Evolutionary conservation across 2,329 filamentous ascomycete genomes (phyloP).

Genomic region (Gliomastix tumulicola): DNA sequence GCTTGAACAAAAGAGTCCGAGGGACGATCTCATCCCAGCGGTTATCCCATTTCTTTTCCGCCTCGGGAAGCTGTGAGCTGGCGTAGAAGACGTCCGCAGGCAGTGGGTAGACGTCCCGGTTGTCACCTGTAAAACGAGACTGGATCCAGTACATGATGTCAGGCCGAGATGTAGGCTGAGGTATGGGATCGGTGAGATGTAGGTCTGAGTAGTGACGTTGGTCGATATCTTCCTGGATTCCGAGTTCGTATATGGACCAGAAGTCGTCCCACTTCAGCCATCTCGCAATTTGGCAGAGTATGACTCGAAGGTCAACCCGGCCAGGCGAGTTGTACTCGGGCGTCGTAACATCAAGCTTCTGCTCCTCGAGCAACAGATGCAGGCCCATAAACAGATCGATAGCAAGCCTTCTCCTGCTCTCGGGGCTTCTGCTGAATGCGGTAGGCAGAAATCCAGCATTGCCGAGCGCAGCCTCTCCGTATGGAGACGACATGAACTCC

Average conservation of each 20-base stretch:
- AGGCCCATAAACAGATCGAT: slow-evolving; percentile 67
- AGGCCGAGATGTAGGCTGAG: slow-evolving; percentile 23
- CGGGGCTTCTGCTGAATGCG: slow-evolving; percentile 40
- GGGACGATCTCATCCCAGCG: slow-evolving; percentile 48
- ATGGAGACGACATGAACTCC: slow-evolving; percentile 54
- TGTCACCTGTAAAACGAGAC: slow-evolving; percentile 30
- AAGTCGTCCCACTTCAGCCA: slow-evolving; percentile 70
- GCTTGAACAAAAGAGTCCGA: slow-evolving; percentile 62
- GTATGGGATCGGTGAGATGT: slow-evolving; percentile 20
- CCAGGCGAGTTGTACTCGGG: slow-evolving; percentile 36
- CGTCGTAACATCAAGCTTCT: slow-evolving; percentile 64
- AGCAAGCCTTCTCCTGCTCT: slow-evolving; percentile 52
- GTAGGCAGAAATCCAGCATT: slow-evolving; percentile 59
- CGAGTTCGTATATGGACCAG: slow-evolving; percentile 40
- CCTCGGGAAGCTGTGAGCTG: slow-evolving; percentile 23
- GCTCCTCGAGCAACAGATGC: slow-evolving; percentile 83
- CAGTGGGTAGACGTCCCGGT: slow-evolving; percentile 29
- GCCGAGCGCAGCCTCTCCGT: slow-evolving; percentile 49
- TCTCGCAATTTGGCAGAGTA: slow-evolving; percentile 71
- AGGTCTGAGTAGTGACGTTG: slow-evolving; percentile 26
- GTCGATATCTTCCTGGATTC: slow-evolving; percentile 41
- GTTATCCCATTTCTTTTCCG: slow-evolving; percentile 24
- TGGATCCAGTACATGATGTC: slow-evolving; percentile 50
- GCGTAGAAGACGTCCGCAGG: slow-evolving; percentile 37
- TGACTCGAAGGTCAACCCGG: slow-evolving; percentile 52